A percentile compares a stretch with the other conserved stretches of the same genome.
Evolutionary conservation across 2,329 filamentous ascomycete species (phyloP).

Genomic region (Cladorrhinum sp.): DNA sequence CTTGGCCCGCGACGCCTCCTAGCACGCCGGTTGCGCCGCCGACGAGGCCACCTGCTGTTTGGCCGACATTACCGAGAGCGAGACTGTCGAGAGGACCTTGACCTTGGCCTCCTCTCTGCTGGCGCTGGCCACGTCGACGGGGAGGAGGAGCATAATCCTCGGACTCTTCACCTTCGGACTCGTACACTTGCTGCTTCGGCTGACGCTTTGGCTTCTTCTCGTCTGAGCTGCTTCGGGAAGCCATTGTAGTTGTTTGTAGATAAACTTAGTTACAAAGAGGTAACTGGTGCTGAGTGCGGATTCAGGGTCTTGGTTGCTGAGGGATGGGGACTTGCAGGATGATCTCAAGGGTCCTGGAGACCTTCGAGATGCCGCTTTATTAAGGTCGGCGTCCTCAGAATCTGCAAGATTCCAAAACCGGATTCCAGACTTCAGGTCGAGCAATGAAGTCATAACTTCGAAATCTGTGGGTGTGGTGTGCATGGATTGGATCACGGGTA

Average conservation of each 20-base stretch:
- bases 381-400: conserved; percentile 19
- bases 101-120: conserved; percentile 30
- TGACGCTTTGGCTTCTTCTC: conserved; percentile 33
- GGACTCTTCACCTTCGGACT: conserved; percentile 38
- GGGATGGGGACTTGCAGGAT: neutral
- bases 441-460: conserved; percentile 30
- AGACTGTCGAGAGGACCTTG: conserved; percentile 38
- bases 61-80: conserved; percentile 36
- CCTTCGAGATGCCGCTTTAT: conserved; percentile 18
- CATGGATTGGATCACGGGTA: conserved; percentile 6
- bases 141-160: conserved; percentile 31
- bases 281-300: neutral
- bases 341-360: conserved; percentile 13
- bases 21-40: conserved; percentile 41
- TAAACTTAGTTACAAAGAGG: neutral
- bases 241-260: conserved; percentile 17
- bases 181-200: conserved; percentile 32
- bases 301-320: conserved; percentile 6
- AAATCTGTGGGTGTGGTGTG: neutral
- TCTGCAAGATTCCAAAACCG: conserved; percentile 15
- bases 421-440: conserved; percentile 12
- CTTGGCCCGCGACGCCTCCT: conserved; percentile 39
- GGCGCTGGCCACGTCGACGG: conserved; percentile 32
- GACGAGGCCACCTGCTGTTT: conserved; percentile 37
- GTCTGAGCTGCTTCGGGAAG: conserved; percentile 31